These are phyloP conservation scores for Spencermartinsiella europaea DNA, from an alignment of 805 yeast species.

Conservation along the genomic window DNA sequence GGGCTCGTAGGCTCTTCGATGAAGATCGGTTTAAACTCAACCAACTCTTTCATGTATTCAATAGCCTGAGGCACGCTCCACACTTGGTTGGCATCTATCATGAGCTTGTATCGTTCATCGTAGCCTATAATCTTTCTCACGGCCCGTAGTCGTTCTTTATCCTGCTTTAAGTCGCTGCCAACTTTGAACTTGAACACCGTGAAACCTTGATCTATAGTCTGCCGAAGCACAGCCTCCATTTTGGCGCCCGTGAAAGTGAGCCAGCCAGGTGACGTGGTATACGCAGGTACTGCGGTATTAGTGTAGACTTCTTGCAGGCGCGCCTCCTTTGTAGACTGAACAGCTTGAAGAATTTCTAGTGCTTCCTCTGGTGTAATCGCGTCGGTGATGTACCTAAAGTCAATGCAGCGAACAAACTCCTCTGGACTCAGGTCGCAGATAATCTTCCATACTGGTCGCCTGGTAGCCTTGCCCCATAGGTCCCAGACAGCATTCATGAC, in stretches of 20 bases:
- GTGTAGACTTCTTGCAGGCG: conserved; percentile 31
- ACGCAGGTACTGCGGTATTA: conserved; percentile 37
- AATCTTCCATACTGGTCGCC: conserved; percentile 38
- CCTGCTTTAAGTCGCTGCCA: conserved; percentile 34
- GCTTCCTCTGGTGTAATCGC: conserved; percentile 39
- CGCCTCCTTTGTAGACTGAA: conserved; percentile 28
- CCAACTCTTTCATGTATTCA: conserved; percentile 26
- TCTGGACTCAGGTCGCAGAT: conserved; percentile 39
- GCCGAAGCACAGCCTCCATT: conserved; percentile 31
- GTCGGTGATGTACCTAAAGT: conserved; percentile 38
- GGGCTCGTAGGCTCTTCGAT: conserved; percentile 36
- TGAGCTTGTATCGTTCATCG: conserved; percentile 27
- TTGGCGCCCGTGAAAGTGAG: conserved; percentile 38
- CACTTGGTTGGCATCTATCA: conserved; percentile 35
- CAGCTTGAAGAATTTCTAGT: conserved; percentile 28
- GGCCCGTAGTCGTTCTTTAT: conserved; percentile 31
- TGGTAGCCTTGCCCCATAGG: conserved; percentile 36
- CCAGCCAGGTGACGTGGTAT: conserved; percentile 43
- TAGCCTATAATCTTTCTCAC: conserved; percentile 31
- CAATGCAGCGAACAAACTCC: conserved; percentile 37
- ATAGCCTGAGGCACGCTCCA: conserved; percentile 35
- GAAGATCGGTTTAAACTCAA: conserved; percentile 31
- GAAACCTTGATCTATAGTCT: conserved; percentile 36
- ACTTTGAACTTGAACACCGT: conserved; percentile 38
- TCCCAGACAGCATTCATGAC: conserved; percentile 40